Evolutionary conservation across 495 filamentous ascomycete species (phyloP).

Genomic region (Parathielavia appendiculata): DNA sequence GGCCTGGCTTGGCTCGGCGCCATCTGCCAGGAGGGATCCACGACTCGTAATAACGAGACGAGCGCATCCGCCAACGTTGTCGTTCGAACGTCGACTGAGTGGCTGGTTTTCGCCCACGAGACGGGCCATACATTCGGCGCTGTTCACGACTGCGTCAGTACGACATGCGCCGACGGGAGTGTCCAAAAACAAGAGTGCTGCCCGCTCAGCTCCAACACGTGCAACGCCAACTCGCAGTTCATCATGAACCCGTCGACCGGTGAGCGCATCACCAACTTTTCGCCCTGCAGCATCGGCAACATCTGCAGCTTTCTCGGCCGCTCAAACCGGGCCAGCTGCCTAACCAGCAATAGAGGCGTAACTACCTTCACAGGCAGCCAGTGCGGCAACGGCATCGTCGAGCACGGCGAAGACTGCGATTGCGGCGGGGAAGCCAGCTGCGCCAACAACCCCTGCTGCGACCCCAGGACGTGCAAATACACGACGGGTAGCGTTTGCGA

Average conservation of each 20-base stretch:
- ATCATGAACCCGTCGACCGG: constrained; percentile 95
- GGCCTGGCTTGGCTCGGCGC: constrained; percentile 92
- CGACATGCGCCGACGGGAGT: constrained; percentile 58
- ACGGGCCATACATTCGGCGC: constrained; percentile 93
- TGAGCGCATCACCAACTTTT: constrained; percentile 68
- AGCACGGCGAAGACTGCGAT: constrained; percentile 90
- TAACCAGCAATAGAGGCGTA: constrained; percentile 77
- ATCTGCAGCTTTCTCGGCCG: constrained; percentile 86
- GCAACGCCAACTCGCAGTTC: constrained; percentile 69
- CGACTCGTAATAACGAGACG: constrained; percentile 49
- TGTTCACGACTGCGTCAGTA: constrained; percentile 78
- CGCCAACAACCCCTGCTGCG: constrained; percentile 71
- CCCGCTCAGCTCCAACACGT: constrained; percentile 62
- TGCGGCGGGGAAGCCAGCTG: constrained; percentile 76
- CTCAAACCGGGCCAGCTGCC: constrained; percentile 68
- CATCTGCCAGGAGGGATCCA: constrained; percentile 62
- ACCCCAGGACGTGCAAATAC: constrained; percentile 86
- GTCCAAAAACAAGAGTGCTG: constrained; percentile 76
- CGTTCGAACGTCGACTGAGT: constrained; percentile 73
- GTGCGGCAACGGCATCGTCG: constrained; percentile 97
- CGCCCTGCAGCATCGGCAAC: constrained; percentile 84
- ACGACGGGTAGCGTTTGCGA: constrained; percentile 72
- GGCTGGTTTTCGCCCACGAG: constrained; percentile 97
- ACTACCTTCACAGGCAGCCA: constrained; percentile 78
- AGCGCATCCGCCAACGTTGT: constrained; percentile 88